Conservation (phyloP, 129 eudicot genomes). For the Heracleum sosnowskyi region DNA sequence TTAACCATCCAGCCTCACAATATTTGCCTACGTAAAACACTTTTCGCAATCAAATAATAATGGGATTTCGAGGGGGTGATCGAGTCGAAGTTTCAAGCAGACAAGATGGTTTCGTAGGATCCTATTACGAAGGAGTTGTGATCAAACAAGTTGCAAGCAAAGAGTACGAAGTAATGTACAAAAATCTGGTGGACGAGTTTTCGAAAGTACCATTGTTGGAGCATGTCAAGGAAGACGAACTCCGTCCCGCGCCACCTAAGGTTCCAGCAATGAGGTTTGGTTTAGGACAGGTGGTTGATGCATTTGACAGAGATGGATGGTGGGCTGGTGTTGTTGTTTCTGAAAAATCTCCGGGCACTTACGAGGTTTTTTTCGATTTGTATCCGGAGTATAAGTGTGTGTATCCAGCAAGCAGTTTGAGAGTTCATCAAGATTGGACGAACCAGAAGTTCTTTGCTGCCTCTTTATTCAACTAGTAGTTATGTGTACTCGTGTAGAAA, state of each 20-base stretch:
- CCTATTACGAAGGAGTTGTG: background rate
- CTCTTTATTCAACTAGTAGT: background rate
- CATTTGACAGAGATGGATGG: background rate
- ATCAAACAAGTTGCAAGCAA: background rate
- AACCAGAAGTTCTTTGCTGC: background rate
- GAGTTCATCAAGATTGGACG: conserved; percentile 1
- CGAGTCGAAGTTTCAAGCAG: background rate
- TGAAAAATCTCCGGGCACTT: background rate
- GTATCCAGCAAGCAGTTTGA: background rate
- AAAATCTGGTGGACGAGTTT: too few species aligned
- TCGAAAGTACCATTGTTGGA: too few species aligned
- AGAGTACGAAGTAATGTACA: background rate
- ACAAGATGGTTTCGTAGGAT: background rate
- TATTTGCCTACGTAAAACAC: too few species aligned
- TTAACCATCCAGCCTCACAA: too few species aligned
- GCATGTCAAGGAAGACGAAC: too few species aligned
- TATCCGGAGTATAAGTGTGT: background rate
- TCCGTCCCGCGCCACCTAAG: too few species aligned
- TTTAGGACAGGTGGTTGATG: too few species aligned
- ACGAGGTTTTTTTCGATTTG: background rate
- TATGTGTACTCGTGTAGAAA: too few species aligned
- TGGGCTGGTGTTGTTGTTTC: background rate
- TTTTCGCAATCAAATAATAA: too few species aligned
- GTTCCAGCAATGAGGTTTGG: too few species aligned
- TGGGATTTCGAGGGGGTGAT: background rate